These are phyloP conservation scores for Boletales sp. DNA, from an alignment of 768 basidiomycete species.

Conservation along the genomic window DNA sequence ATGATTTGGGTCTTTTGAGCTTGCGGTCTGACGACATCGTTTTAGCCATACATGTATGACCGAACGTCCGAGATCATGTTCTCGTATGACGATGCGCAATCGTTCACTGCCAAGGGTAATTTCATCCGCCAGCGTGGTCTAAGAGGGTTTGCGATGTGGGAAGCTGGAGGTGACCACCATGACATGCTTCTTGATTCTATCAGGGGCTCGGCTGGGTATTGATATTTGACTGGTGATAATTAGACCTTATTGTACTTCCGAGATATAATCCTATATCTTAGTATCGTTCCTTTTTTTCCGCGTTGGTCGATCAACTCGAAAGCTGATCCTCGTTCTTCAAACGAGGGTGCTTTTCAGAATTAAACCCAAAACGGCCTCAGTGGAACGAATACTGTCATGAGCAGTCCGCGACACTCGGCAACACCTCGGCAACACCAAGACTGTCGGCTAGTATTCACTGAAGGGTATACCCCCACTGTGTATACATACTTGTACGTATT, in stretches of 20 bases:
- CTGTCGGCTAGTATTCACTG: no score
- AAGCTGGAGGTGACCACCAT: constrained; percentile 62
- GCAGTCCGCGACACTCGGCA: no score
- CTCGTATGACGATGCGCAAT: constrained; percentile 59
- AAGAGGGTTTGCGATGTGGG: constrained; percentile 71
- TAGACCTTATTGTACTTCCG: background rate
- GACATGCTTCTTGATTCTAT: constrained; percentile 63
- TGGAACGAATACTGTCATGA: no score
- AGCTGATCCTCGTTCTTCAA: no score
- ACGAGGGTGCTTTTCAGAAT: no score
- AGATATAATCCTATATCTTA: background rate
- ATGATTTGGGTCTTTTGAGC: background rate
- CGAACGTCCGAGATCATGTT: constrained; percentile 51
- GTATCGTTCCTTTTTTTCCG: no score
- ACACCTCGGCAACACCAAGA: no score
- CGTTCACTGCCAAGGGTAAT: constrained; percentile 58
- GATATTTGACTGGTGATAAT: background rate
- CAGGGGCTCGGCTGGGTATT: constrained; percentile 2
- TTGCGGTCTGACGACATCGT: background rate
- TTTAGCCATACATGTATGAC: constrained; percentile 67
- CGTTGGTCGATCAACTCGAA: no score
- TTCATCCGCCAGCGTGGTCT: constrained; percentile 53
- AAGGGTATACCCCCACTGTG: no score
- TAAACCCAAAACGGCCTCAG: no score
- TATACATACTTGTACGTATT: no score